Evolutionary conservation across 805 yeast species (phyloP).

Genomic region (Yarrowia porcina): DNA sequence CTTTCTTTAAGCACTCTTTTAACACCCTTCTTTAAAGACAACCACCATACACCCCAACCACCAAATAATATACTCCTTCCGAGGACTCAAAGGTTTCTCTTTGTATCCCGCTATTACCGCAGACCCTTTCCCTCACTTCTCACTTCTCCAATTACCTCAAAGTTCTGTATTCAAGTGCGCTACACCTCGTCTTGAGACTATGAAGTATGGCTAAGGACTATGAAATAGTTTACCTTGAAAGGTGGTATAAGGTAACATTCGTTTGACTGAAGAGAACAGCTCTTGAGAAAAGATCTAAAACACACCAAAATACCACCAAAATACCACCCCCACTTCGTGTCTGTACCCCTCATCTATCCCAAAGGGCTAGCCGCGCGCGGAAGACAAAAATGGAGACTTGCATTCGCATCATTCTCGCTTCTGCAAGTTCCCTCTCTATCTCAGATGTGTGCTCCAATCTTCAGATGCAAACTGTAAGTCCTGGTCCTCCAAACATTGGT

Average conservation of each 20-base stretch:
- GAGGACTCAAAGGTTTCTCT: too few relatives aligned
- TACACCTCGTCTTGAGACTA: neutral
- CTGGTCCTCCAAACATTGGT: constrained; percentile 12
- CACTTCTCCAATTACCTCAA: neutral
- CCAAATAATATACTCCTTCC: too few relatives aligned
- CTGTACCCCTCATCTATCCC: neutral
- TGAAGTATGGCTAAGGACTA: neutral
- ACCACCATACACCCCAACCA: neutral
- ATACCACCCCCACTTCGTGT: neutral
- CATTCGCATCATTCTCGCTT: constrained; percentile 12
- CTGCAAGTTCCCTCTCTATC: neutral
- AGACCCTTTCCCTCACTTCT: too few relatives aligned
- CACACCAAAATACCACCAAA: neutral
- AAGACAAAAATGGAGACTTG: neutral
- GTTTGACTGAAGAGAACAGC: too few relatives aligned
- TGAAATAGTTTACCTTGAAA: too few relatives aligned
- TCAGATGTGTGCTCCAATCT: neutral
- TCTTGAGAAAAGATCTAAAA: neutral
- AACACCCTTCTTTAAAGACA: too few relatives aligned
- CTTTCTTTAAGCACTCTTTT: too few relatives aligned
- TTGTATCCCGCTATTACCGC: too few relatives aligned
- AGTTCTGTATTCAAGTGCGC: neutral
- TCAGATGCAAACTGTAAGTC: neutral
- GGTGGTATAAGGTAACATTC: too few relatives aligned
- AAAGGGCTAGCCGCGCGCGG: neutral